Evolutionary conservation across 768 basidiomycete genomes (phyloP).

Genomic region (Boletus bicolor): DNA sequence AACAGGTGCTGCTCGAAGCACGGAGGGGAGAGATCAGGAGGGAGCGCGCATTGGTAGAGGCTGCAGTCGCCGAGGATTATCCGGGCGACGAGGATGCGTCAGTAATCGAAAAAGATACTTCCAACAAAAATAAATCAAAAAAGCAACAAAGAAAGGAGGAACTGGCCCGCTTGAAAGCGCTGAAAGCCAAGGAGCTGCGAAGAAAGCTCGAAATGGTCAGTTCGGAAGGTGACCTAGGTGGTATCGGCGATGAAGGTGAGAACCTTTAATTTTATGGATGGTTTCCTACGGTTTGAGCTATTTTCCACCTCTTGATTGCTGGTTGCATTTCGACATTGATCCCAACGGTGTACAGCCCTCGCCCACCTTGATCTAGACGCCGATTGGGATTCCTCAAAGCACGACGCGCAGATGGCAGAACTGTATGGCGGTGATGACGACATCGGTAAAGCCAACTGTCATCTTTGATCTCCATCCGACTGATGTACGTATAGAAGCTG

Average conservation of each 20-base stretch:
- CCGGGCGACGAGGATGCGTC: slow-evolving; percentile 53
- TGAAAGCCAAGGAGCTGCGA: slow-evolving; percentile 83
- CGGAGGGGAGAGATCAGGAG: slow-evolving; percentile 74
- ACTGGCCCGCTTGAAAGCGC: slow-evolving; percentile 70
- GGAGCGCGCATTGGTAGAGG: slow-evolving; percentile 60
- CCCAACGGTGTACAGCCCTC: slow-evolving; percentile 42
- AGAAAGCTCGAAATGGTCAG: slow-evolving; percentile 72
- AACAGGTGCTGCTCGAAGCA: slow-evolving; percentile 73
- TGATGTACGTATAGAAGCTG: slow-evolving; percentile 28
- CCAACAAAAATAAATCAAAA: slow-evolving; percentile 40
- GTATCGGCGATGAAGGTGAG: slow-evolving; percentile 28
- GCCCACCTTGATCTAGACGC: slow-evolving; percentile 80
- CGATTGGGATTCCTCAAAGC: slow-evolving; percentile 86
- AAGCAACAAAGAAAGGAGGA: slow-evolving; percentile 55
- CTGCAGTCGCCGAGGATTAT: slow-evolving; percentile 68
- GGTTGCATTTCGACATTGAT: background rate
- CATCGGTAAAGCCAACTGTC: slow-evolving; percentile 24
- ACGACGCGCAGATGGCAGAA: slow-evolving; percentile 78
- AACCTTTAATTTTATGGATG: background rate
- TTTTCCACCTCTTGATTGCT: background rate
- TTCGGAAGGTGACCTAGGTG: slow-evolving; percentile 58
- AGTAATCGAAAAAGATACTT: slow-evolving; percentile 41
- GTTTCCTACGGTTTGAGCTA: background rate
- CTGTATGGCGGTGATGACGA: slow-evolving; percentile 59
- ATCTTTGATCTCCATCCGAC: background rate